Base-by-base conservation (phyloP, 345 rosid species). In the Ailanthus altissimus region DNA sequence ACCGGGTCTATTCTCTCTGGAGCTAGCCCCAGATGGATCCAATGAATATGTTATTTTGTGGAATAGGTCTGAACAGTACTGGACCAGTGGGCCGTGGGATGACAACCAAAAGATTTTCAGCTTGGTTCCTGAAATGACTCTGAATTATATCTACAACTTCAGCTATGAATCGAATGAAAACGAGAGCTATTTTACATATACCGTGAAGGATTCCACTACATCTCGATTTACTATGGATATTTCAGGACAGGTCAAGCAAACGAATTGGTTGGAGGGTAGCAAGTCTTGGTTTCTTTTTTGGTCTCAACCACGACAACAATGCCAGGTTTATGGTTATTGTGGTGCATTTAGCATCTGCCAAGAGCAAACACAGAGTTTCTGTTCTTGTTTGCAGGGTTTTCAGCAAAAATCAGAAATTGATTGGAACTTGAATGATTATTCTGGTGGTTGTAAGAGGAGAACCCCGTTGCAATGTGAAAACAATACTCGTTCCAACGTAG, bases 61-160 rank as follows among this genome's bases (percentile, higher is more conserved):
- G 95, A 92, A 93, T 42, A 28, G 61, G 61, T 69, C 95, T 3
- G 54, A 12, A 2, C 6, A 0, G 25, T 92, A 73, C 70, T 90
- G 95, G 97, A 72, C 77, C 1, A 89, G 93, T 74, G 97, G 98
- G 62, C 3, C 75, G 5, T 90, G 97, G 98, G 78, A 88, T 58
- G 56, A 50, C 97, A 81, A 88, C 49, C 40, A 45, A 14, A 82
- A 79, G 54, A 75, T 79, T 23, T 92, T 89, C 79, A 77, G 72
- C 54, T 40, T 12, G 5, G 88, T 92, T 11, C 98, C 98, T 67
- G 85, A 72, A 51, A 82, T 80, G 82, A 69, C 60, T 13, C 0
- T 46, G 58, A 75, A 70, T 53, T 64, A 53, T 67, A 13, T 75
- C 50, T 78, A 5, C 59, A 80, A 82, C 21, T 82, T 62, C 65